Evolutionary conservation across 305 asterid genomes (phyloP).

Genomic region (Fraxinus xanthoxyloides): DNA sequence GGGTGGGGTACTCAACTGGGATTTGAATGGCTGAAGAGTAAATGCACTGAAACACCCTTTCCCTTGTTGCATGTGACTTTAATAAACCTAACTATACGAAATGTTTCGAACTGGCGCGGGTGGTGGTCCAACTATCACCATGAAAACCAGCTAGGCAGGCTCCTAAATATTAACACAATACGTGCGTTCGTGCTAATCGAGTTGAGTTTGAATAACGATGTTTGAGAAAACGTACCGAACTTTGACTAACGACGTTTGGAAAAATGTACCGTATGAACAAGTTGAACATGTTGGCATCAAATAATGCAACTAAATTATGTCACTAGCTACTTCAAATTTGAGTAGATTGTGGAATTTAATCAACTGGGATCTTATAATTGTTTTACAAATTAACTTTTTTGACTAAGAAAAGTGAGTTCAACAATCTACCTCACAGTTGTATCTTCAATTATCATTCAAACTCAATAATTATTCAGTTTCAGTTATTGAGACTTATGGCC

Average conservation of each 20-base stretch:
- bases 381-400: not conserved
- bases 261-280: not conserved
- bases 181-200: not conserved
- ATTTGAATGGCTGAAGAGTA: not conserved
- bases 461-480: not conserved
- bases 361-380: not conserved
- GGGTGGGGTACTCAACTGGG: not conserved
- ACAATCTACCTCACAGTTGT: not conserved
- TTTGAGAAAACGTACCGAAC: not conserved
- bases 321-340: not conserved
- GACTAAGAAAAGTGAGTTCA: not conserved
- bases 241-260: not conserved
- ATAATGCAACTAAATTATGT: not conserved
- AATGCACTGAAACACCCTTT: not conserved
- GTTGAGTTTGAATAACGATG: not conserved
- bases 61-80: not conserved
- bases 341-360: not conserved
- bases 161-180: not conserved
- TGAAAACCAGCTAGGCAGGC: not conserved
- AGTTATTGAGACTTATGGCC: not conserved
- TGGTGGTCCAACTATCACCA: not conserved
- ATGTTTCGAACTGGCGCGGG: not conserved
- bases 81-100: not conserved
- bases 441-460: not conserved
- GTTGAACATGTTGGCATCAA: not conserved